A percentile compares a stretch with the other conserved stretches of the same genome.
Evolutionary conservation across 352 stramenopile genomes (phyloP).

Genomic region (Globisporangium spiculum): DNA sequence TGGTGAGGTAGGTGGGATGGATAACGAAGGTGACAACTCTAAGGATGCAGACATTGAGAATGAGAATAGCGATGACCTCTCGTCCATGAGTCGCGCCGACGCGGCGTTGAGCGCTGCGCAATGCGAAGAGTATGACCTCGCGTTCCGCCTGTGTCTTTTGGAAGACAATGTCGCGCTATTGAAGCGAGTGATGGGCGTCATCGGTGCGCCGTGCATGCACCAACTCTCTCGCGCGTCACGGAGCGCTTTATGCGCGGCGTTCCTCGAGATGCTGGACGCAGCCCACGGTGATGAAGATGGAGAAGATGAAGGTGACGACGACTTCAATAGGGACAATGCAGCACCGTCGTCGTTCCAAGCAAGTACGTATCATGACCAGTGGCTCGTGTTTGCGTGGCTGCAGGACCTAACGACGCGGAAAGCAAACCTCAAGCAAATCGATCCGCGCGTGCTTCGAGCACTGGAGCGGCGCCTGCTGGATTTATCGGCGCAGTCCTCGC

Average conservation of each 20-base stretch:
- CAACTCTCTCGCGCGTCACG: constrained; percentile 29
- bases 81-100: constrained; percentile 36
- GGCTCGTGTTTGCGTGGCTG: constrained; percentile 56
- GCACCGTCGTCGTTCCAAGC: not conserved
- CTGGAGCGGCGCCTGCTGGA: constrained; percentile 31
- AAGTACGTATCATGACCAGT: constrained; percentile 9
- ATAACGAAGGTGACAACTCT: not conserved
- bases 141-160: constrained; percentile 49
- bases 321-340: not conserved
- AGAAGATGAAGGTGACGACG: not conserved
- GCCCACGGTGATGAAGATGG: not conserved
- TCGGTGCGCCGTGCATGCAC: constrained; percentile 31
- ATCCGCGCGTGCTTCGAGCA: constrained; percentile 37
- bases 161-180: constrained; percentile 49
- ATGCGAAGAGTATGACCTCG: constrained; percentile 45
- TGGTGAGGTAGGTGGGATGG: not conserved
- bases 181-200: constrained; percentile 30
- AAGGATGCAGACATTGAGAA: constrained; percentile 11
- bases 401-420: constrained; percentile 19
- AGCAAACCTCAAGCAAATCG: constrained; percentile 24
- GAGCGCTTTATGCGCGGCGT: constrained; percentile 53
- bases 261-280: constrained; percentile 45
- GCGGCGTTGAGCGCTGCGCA: constrained; percentile 35
- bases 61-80: constrained; percentile 6
- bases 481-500: constrained; percentile 24